Percentiles rank a stretch among this genome's conserved stretches.
These are phyloP conservation scores for Botryosphaeria agaves DNA, from an alignment of 2,329 filamentous ascomycete genomes.

Conservation along the genomic window DNA sequence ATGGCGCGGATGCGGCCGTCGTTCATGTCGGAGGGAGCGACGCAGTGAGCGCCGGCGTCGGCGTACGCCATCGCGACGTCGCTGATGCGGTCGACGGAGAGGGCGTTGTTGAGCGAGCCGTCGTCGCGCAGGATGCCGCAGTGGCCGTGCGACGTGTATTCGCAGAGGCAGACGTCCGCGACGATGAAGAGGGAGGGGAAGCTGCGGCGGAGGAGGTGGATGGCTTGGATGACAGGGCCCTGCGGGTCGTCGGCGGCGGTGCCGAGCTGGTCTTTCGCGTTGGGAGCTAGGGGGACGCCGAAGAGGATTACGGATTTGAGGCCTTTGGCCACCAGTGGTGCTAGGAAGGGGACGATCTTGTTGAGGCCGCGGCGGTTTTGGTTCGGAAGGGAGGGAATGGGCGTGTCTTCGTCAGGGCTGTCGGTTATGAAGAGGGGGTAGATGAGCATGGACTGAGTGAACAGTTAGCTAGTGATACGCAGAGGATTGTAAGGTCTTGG, in stretches of 20 bases:
- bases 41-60: slow-evolving; percentile 87
- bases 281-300: slow-evolving; percentile 69
- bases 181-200: slow-evolving; percentile 88
- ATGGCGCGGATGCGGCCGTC: slow-evolving; percentile 94
- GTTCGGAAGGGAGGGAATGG: slow-evolving; percentile 80
- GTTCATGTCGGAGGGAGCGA: slow-evolving; percentile 97
- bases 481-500: neutral
- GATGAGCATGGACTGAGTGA: slow-evolving; percentile 78
- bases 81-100: slow-evolving; percentile 86
- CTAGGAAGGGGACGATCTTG: slow-evolving; percentile 67
- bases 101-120: slow-evolving; percentile 77
- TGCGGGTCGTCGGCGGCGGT: slow-evolving; percentile 84
- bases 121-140: slow-evolving; percentile 92
- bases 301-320: slow-evolving; percentile 89
- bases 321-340: slow-evolving; percentile 75
- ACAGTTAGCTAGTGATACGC: slow-evolving; percentile 1
- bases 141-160: slow-evolving; percentile 96
- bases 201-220: slow-evolving; percentile 63
- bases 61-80: slow-evolving; percentile 98
- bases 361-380: slow-evolving; percentile 81
- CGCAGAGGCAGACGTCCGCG: slow-evolving; percentile 90
- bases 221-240: slow-evolving; percentile 77
- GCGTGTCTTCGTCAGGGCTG: slow-evolving; percentile 76
- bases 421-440: slow-evolving; percentile 96
- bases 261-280: slow-evolving; percentile 77